phyloP scores from a whole-genome alignment of 768 basidiomycete genomes.

The Mycena polygramma region DNA sequence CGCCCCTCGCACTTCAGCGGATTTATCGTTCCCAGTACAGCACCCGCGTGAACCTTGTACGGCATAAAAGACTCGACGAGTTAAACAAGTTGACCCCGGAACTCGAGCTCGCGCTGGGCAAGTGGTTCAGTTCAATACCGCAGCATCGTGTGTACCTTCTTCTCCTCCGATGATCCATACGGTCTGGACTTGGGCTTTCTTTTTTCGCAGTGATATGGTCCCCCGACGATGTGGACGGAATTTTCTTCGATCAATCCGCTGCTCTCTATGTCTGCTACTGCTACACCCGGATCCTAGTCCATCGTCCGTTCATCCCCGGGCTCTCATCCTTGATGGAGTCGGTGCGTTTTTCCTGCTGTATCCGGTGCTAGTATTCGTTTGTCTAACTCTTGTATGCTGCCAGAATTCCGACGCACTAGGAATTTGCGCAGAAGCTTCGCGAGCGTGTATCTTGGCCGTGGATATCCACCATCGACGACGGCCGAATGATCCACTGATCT shows the following conservation, averaged over 20 bases:
- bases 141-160: not conserved
- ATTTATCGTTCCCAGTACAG: not conserved
- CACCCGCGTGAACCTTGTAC: not conserved
- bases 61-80: not conserved
- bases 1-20: not conserved
- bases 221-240: not conserved
- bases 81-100: not conserved
- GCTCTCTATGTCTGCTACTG: not conserved
- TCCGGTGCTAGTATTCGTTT: not conserved
- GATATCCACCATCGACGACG: not conserved
- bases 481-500: not conserved
- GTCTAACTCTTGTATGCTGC: not conserved
- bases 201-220: not conserved
- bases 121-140: not conserved
- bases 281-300: not conserved
- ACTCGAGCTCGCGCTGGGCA: not conserved
- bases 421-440: not conserved
- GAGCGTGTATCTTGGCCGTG: not conserved
- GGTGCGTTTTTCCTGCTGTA: not conserved
- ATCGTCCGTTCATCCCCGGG: not conserved
- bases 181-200: not conserved
- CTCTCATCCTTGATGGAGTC: not conserved
- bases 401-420: not conserved
- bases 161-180: not conserved
- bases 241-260: constrained; percentile 5